Percentiles rank a stretch among this genome's conserved stretches.
These are phyloP conservation scores for Emergomyces africanus DNA, from an alignment of 2,329 filamentous ascomycete genomes.

Conservation along the genomic window DNA sequence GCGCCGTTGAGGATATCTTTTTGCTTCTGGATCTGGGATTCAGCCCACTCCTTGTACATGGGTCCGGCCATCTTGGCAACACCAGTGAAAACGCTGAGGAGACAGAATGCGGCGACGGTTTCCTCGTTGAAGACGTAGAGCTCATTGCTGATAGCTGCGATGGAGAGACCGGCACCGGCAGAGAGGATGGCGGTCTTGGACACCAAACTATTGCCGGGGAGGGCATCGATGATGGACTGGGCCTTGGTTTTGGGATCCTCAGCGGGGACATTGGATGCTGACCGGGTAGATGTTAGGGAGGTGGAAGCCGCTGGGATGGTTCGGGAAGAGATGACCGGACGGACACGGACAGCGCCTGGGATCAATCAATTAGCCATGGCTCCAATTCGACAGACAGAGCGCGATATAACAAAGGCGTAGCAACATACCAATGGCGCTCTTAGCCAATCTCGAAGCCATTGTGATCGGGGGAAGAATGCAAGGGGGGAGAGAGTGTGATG, in stretches of 20 bases:
- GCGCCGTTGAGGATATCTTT: conserved; percentile 90
- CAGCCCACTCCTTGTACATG: conserved; percentile 83
- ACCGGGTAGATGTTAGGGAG: conserved; percentile 54
- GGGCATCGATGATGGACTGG: conserved; percentile 81
- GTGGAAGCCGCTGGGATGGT: conserved; percentile 58
- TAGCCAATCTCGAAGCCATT: conserved; percentile 98
- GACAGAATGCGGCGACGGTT: conserved; percentile 82
- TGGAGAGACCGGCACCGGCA: conserved; percentile 74
- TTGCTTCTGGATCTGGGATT: conserved; percentile 81
- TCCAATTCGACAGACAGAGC: not conserved
- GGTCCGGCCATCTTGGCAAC: conserved; percentile 91
- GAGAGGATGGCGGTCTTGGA: conserved; percentile 97
- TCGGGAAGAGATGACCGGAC: conserved; percentile 65
- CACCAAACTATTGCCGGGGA: conserved; percentile 82
- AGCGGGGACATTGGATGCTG: conserved; percentile 62
- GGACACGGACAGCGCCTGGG: conserved; percentile 79
- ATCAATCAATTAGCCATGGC: conserved; percentile 19
- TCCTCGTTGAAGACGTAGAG: conserved; percentile 99
- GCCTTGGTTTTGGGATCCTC: conserved; percentile 96
- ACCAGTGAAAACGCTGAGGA: conserved; percentile 84
- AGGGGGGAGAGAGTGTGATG: conserved; percentile 25
- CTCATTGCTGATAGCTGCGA: conserved; percentile 98
- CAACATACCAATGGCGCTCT: conserved; percentile 81
- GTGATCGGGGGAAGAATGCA: conserved; percentile 38
- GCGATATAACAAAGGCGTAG: conserved; percentile 14